A percentile compares a stretch with the other conserved stretches of the same genome.
Conservation (phyloP, 208 protist genomes). For the Plasmodiophora brassicae region DNA sequence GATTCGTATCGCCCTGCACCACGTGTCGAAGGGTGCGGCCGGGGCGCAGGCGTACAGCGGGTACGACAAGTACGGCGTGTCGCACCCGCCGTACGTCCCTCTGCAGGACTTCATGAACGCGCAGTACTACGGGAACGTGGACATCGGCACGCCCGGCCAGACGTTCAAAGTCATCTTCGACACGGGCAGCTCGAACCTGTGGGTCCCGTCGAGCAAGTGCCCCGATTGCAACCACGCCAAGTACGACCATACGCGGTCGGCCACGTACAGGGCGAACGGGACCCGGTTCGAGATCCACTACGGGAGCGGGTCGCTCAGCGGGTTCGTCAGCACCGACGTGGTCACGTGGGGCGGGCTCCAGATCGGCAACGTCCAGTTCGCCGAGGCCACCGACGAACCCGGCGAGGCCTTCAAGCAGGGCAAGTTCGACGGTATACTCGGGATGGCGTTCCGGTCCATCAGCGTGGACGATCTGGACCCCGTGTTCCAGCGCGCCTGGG, state of each 20-base stretch:
- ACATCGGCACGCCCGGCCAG: conserved; percentile 54
- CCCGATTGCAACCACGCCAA: conserved; percentile 45
- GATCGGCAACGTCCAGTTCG: conserved; percentile 59
- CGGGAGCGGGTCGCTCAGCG: conserved; percentile 77
- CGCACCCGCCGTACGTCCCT: not conserved
- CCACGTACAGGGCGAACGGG: conserved; percentile 53
- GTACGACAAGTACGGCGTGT: not conserved
- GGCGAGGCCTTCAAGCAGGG: conserved; percentile 76
- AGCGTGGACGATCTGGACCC: conserved; percentile 73
- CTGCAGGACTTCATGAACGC: conserved; percentile 40
- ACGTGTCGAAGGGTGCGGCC: too few relatives aligned
- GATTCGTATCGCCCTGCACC: too few relatives aligned
- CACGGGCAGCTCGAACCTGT: conserved; percentile 60
- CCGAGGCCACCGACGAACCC: conserved; percentile 72
- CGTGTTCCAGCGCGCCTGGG: conserved; percentile 66
- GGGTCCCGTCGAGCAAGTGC: conserved; percentile 46
- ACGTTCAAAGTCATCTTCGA: conserved; percentile 55
- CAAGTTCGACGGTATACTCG: conserved; percentile 84
- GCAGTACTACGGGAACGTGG: conserved; percentile 52
- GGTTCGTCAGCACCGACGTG: conserved; percentile 76
- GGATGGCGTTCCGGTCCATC: conserved; percentile 72
- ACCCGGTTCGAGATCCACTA: conserved; percentile 47
- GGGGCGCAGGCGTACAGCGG: too few relatives aligned
- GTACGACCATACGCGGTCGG: conserved; percentile 43
- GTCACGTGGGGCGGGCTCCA: conserved; percentile 69